Evolutionary conservation across 176 grass and related monocot species (phyloP).

Genomic region (Eragrostis nindensis): DNA sequence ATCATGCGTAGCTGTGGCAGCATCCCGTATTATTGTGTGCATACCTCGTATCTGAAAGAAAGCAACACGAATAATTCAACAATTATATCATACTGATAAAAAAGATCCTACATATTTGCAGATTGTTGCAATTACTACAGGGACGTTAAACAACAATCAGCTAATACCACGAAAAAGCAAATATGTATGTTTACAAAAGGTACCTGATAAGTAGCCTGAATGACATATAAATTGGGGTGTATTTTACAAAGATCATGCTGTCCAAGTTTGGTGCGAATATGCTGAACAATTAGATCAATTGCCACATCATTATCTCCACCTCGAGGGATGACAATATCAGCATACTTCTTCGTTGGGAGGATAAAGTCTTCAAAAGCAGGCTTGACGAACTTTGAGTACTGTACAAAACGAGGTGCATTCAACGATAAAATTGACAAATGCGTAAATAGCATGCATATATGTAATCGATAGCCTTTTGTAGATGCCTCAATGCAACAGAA

Average conservation of each 20-base stretch:
- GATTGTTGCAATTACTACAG: constrained; percentile 19
- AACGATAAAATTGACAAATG: constrained; percentile 22
- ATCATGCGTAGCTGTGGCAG: constrained; percentile 88
- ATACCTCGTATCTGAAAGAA: constrained; percentile 87
- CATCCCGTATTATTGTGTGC: constrained; percentile 99
- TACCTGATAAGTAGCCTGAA: constrained; percentile 96
- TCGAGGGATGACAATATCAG: constrained; percentile 89
- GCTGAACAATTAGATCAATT: constrained; percentile 84
- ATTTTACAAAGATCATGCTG: constrained; percentile 98
- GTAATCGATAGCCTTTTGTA: not conserved
- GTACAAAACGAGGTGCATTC: constrained; percentile 32
- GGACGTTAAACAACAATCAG: not conserved
- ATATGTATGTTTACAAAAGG: constrained; percentile 22
- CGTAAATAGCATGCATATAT: no score
- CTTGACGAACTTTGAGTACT: constrained; percentile 99
- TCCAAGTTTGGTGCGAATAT: constrained; percentile 79
- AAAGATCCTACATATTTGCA: not conserved
- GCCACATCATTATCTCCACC: constrained; percentile 86
- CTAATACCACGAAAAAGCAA: constrained; percentile 13
- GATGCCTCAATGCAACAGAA: not conserved
- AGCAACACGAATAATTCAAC: constrained; percentile 20
- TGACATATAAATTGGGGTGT: constrained; percentile 93
- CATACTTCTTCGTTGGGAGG: constrained; percentile 93
- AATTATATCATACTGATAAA: constrained; percentile 29
- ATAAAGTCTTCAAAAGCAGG: constrained; percentile 99